These are phyloP conservation scores for Saccharomyces kudriavzevii DNA, from an alignment of 805 yeast genomes.

Conservation along the genomic window DNA sequence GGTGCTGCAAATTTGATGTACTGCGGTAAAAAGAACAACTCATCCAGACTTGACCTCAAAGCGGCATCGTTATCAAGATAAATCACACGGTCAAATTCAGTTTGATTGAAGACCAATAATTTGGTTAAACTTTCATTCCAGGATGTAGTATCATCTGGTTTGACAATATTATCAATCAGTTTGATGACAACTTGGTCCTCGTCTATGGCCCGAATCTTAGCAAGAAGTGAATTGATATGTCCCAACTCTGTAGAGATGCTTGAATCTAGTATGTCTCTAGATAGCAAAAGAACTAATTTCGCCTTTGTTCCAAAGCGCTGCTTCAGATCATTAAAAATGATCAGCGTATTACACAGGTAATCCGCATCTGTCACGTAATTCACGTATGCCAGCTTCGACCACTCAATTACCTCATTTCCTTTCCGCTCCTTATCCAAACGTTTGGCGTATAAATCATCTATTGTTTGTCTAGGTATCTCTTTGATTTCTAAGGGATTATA, in stretches of 20 bases:
- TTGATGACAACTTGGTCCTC: slow-evolving; percentile 23
- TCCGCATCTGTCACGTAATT: slow-evolving; percentile 49
- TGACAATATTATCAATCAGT: slow-evolving; percentile 15
- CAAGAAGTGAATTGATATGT: slow-evolving; percentile 1
- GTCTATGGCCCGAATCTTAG: slow-evolving; percentile 7
- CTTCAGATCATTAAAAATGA: slow-evolving; percentile 38
- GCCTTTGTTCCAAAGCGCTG: slow-evolving; percentile 34
- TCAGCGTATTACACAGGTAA: slow-evolving; percentile 45
- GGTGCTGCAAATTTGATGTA: slow-evolving; percentile 39
- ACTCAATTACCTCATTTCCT: slow-evolving; percentile 25
- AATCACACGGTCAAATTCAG: slow-evolving; percentile 44
- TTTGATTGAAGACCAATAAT: slow-evolving; percentile 42
- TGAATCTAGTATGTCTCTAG: slow-evolving; percentile 23
- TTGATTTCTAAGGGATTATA: slow-evolving; percentile 26
- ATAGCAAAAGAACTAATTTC: slow-evolving; percentile 39
- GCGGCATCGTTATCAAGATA: slow-evolving; percentile 53
- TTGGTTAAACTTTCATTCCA: slow-evolving; percentile 53
- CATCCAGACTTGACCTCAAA: slow-evolving; percentile 38
- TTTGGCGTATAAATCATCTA: slow-evolving; percentile 17
- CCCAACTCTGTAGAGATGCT: slow-evolving; percentile 10
- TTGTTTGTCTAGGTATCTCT: slow-evolving; percentile 23
- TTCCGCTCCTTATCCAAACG: slow-evolving; percentile 7
- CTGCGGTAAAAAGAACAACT: slow-evolving; percentile 43
- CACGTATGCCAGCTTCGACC: slow-evolving; percentile 47
- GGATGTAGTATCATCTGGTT: slow-evolving; percentile 24